These are phyloP conservation scores for Xylariomycetidae sp. DNA, from an alignment of 2,329 filamentous ascomycete species.

Conservation along the genomic window DNA sequence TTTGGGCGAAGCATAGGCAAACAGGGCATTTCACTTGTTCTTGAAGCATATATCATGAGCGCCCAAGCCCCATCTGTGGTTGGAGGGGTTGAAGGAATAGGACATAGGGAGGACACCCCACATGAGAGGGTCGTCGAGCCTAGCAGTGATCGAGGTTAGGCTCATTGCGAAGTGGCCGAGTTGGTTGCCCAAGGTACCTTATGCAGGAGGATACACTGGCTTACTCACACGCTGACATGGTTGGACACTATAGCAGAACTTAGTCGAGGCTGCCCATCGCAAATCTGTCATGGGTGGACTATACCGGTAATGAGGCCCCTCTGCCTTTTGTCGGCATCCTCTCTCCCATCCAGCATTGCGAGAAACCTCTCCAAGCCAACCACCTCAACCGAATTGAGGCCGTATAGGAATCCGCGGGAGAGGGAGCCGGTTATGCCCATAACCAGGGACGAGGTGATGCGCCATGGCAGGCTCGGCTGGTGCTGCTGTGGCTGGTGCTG, in stretches of 20 bases:
- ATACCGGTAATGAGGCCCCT: constrained; percentile 79
- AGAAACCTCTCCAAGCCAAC: constrained; percentile 72
- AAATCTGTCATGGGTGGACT: too few species aligned
- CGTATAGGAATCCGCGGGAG: constrained; percentile 68
- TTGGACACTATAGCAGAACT: constrained; percentile 62
- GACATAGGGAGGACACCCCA: constrained; percentile 82
- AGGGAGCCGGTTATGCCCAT: constrained; percentile 69
- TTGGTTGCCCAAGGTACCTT: too few species aligned
- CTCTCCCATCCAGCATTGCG: constrained; percentile 66
- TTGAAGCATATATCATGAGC: constrained; percentile 95
- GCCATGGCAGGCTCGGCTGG: constrained; percentile 61
- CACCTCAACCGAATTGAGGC: constrained; percentile 68
- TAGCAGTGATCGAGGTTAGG: too few species aligned
- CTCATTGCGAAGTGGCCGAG: too few species aligned
- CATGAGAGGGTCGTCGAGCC: constrained; percentile 87
- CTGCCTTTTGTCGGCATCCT: constrained; percentile 58
- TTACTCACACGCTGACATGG: constrained; percentile 78
- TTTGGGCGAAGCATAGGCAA: not conserved
- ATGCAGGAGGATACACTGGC: too few species aligned
- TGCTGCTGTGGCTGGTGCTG: constrained; percentile 17
- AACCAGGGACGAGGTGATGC: constrained; percentile 63
- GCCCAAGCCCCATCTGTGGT: constrained; percentile 81
- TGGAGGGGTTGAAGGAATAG: constrained; percentile 65
- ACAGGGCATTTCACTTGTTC: constrained; percentile 56
- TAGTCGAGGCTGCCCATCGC: constrained; percentile 5